Evolutionary conservation across 2,329 filamentous ascomycete genomes (phyloP).

Genomic region (Verticillium nonalfalfae): DNA sequence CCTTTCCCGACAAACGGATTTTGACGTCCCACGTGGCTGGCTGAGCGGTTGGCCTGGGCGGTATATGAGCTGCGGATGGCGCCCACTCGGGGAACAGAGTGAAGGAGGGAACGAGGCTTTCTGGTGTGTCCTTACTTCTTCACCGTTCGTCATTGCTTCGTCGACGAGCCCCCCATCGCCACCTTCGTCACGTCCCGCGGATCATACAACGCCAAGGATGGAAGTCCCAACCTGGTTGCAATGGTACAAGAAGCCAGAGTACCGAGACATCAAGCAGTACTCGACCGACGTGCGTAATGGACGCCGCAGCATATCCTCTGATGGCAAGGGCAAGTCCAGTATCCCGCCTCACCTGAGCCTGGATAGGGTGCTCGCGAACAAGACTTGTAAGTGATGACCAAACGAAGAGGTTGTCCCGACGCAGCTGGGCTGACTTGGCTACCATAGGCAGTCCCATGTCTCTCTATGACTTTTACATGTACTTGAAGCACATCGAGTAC

Average conservation of each 20-base stretch:
- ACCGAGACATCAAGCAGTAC: conserved; percentile 39
- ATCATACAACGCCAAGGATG: conserved; percentile 2
- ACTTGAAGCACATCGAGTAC: conserved; percentile 41
- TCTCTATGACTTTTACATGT: conserved; percentile 44
- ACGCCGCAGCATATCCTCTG: conserved; percentile 26
- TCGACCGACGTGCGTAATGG: conserved; percentile 27
- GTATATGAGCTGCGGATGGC: not conserved
- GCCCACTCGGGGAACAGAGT: not conserved
- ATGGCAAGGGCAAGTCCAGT: conserved; percentile 24
- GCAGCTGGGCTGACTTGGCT: not conserved
- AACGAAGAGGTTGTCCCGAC: too few relatives aligned
- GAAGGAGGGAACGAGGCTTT: not conserved
- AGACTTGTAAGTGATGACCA: conserved; percentile 27
- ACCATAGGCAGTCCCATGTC: conserved; percentile 38
- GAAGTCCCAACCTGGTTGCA: conserved; percentile 25
- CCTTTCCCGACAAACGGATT: not conserved
- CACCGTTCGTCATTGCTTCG: not conserved
- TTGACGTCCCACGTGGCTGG: not conserved
- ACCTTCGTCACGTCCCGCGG: not conserved
- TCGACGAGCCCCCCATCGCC: not conserved
- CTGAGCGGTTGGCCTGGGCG: not conserved
- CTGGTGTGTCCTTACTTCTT: not conserved
- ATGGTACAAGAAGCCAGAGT: conserved; percentile 45
- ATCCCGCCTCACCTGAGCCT: conserved; percentile 33
- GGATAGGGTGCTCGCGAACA: conserved; percentile 39